Conservation (phyloP, 768 basidiomycete species). For the Mycena galopus region DNA sequence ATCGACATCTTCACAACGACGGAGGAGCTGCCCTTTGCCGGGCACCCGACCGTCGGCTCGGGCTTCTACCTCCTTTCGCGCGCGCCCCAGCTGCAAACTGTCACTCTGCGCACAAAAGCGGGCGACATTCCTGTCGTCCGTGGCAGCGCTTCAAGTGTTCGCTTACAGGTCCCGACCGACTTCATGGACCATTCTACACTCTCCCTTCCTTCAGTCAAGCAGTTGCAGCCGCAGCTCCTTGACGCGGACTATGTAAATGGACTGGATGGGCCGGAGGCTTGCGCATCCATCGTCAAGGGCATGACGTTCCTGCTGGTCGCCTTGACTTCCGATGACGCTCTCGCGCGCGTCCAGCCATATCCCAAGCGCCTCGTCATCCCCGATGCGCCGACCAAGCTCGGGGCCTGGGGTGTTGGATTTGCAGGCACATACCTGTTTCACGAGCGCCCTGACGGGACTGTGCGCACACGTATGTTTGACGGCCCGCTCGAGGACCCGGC, state of each 20-base stretch:
- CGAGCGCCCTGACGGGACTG: slow-evolving; percentile 43
- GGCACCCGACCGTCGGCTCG: slow-evolving; percentile 60
- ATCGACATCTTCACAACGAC: slow-evolving; percentile 59
- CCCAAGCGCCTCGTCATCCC: slow-evolving; percentile 43
- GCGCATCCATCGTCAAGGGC: slow-evolving; percentile 61
- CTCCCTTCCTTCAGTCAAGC: slow-evolving; percentile 43
- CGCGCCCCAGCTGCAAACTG: slow-evolving; percentile 30
- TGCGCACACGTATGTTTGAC: slow-evolving; percentile 58
- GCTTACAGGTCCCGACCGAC: slow-evolving; percentile 54
- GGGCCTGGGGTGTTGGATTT: slow-evolving; percentile 54
- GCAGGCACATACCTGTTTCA: slow-evolving; percentile 54
- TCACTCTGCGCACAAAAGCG: slow-evolving; percentile 56
- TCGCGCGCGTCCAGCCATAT: slow-evolving; percentile 47
- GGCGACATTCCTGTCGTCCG: slow-evolving; percentile 55
- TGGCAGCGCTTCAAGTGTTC: slow-evolving; percentile 42
- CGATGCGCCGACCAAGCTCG: slow-evolving; percentile 38
- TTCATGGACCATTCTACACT: slow-evolving; percentile 55
- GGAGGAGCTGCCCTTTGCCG: slow-evolving; percentile 59
- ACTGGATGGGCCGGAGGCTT: slow-evolving; percentile 45
- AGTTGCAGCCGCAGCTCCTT: slow-evolving; percentile 44
- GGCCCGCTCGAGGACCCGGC: slow-evolving; percentile 59
- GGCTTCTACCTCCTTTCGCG: slow-evolving; percentile 56
- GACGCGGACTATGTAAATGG: slow-evolving; percentile 55
- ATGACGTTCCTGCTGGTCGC: slow-evolving; percentile 57
- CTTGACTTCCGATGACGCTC: slow-evolving; percentile 53